Conservation (phyloP, 2,329 filamentous ascomycete genomes). For the Biscogniauxia marginata region DNA sequence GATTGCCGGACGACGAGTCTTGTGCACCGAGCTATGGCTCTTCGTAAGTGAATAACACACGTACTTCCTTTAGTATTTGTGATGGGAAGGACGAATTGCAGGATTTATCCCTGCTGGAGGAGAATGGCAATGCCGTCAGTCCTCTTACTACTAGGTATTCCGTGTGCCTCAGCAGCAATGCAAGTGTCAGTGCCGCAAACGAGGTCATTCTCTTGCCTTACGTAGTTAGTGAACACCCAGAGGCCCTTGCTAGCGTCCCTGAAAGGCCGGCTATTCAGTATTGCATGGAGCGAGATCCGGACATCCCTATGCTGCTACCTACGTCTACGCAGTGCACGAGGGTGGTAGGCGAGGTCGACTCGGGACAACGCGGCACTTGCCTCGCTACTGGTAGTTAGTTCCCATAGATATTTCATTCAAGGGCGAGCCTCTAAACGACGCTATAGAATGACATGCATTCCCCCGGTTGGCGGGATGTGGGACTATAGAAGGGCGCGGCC, state of each 20-base stretch:
- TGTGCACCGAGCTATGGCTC: not conserved
- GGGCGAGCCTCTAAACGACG: not conserved
- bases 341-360: too few relatives aligned
- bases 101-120: not conserved
- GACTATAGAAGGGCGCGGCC: not conserved
- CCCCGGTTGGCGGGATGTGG: not conserved
- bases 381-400: not conserved
- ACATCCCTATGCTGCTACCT: not conserved
- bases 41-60: not conserved
- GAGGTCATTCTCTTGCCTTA: not conserved
- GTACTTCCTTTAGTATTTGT: not conserved
- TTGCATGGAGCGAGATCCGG: not conserved
- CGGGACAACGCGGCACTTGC: not conserved
- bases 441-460: conserved; percentile 2
- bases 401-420: not conserved
- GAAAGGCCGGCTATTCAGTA: not conserved
- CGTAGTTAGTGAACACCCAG: not conserved
- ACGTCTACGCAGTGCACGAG: not conserved
- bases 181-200: not conserved
- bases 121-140: not conserved
- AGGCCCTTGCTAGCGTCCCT: not conserved
- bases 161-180: not conserved
- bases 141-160: not conserved
- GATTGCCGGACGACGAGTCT: not conserved
- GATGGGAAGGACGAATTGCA: not conserved